A percentile compares a stretch with the other conserved stretches of the same genome.
Conservation (phyloP, 2,329 filamentous ascomycete species). For the Arachnomyces sp. region DNA sequence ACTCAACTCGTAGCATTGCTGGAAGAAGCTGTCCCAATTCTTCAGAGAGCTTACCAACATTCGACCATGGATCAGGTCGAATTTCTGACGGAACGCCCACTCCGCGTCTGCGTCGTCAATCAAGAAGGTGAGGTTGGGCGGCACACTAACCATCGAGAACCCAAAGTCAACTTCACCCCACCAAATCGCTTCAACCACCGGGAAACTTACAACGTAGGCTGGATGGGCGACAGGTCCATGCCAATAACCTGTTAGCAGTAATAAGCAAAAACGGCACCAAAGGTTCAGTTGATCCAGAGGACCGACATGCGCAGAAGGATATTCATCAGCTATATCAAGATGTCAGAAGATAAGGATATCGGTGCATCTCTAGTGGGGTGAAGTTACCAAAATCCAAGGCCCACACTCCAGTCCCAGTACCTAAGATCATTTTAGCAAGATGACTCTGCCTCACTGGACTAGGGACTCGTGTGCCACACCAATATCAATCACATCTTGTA, state of each 20-base stretch:
- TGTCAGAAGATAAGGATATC: neutral
- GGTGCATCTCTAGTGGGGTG: neutral
- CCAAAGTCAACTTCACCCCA: no score
- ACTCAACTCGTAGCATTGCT: conserved; percentile 10
- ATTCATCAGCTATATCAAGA: conserved; percentile 3
- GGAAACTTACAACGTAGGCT: conserved; percentile 1
- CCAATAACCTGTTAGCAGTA: conserved; percentile 3
- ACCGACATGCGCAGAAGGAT: conserved; percentile 5
- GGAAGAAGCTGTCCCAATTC: conserved; percentile 14
- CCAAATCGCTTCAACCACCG: neutral
- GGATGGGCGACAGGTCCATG: conserved; percentile 10
- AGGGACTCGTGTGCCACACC: neutral
- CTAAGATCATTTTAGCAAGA: neutral
- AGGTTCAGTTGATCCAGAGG: neutral
- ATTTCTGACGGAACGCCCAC: conserved; percentile 17
- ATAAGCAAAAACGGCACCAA: neutral
- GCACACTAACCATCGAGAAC: conserved; percentile 11
- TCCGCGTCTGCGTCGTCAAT: conserved; percentile 19
- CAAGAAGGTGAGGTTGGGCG: conserved; percentile 18
- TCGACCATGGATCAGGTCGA: conserved; percentile 18
- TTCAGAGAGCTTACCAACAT: conserved; percentile 13
- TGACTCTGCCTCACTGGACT: no score
- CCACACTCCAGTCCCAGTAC: conserved; percentile 6
- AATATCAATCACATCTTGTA: conserved; percentile 3
- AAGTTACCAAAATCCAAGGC: conserved; percentile 6